phyloP scores from a whole-genome alignment of 2,329 filamentous ascomycete genomes.

The Calonectria fujianensis region DNA sequence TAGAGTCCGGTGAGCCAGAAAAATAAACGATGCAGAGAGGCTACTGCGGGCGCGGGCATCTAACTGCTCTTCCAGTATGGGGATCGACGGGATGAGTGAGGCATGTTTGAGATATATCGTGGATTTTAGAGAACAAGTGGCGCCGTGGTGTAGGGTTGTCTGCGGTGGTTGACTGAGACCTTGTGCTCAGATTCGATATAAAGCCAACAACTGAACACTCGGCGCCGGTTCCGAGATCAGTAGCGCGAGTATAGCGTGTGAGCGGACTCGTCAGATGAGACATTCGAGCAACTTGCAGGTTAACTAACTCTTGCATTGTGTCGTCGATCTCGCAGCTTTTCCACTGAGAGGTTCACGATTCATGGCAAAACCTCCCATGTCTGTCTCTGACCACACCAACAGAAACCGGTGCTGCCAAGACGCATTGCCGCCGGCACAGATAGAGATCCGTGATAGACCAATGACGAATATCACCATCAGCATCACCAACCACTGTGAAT shows the following conservation, averaged over 20 bases:
- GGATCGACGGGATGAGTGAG: conserved; percentile 33
- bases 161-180: conserved; percentile 28
- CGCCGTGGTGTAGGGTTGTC: conserved; percentile 25
- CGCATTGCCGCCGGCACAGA: conserved; percentile 24
- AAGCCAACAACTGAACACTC: not conserved
- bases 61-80: conserved; percentile 19
- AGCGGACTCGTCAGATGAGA: conserved; percentile 16
- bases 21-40: conserved; percentile 4
- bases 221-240: conserved; percentile 12
- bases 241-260: conserved; percentile 1
- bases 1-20: not conserved
- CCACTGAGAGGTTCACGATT: conserved; percentile 12
- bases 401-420: not conserved
- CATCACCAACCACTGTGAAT: not conserved
- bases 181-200: conserved; percentile 27
- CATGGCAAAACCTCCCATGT: conserved; percentile 12
- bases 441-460: not conserved
- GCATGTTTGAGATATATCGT: conserved; percentile 42
- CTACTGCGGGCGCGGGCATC: conserved; percentile 22
- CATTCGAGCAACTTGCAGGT: conserved; percentile 12
- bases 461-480: not conserved
- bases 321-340: conserved; percentile 18
- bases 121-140: conserved; percentile 29
- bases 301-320: conserved; percentile 2
- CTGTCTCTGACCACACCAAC: conserved; percentile 10